Base-by-base conservation (phyloP, 352 stramenopile species). In the Phytopythium oedochilum region DNA sequence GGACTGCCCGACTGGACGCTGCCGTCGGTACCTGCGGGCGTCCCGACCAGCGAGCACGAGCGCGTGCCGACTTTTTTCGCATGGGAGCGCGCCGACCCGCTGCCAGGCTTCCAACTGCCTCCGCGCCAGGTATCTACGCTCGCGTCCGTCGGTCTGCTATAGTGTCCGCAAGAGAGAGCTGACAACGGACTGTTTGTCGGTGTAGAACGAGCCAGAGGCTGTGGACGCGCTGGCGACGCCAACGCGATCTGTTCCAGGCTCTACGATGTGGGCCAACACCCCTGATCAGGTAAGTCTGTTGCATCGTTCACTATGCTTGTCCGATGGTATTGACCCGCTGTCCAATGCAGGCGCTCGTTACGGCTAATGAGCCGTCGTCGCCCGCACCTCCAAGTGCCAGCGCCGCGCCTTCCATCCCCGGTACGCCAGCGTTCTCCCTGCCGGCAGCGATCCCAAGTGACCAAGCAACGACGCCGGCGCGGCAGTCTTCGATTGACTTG, bases 51-150 rank as follows among this genome's bases (percentile, higher is more conserved):
- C 0, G 46, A 61, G 10, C 55, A 61, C 14, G 43, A 42, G 10
- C 43, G 44, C 0, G 68, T 63, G 22, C 75, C 75, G 9, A 25
- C 66, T 1, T 79, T 81, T 44, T 89, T 89, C 55, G 78, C 75
- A 12, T 89, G 78, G 78, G 40, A 63, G n/a, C n/a, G 40, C 18
- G 46, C 14, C 44, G 48, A 39, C 6, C 14, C 17, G 18, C 15
- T 18, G 18, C 18, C 15, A 26, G 20, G 47, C 44, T 25, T 17
- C 29, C 29, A 32, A 32, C 5, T 32, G 29, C 5, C 29, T 9
- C n/a, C n/a, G n/a, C n/a, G n/a, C n/a, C n/a, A n/a, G n/a, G n/a
- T n/a, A n/a, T n/a, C n/a, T n/a, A n/a, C n/a, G n/a, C n/a, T n/a
- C n/a, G n/a, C n/a, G n/a, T n/a, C n/a, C n/a, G n/a, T n/a, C n/a